Evolutionary conservation across 495 filamentous ascomycete species (phyloP).

Genomic region (Tuber microsphaerosporum): DNA sequence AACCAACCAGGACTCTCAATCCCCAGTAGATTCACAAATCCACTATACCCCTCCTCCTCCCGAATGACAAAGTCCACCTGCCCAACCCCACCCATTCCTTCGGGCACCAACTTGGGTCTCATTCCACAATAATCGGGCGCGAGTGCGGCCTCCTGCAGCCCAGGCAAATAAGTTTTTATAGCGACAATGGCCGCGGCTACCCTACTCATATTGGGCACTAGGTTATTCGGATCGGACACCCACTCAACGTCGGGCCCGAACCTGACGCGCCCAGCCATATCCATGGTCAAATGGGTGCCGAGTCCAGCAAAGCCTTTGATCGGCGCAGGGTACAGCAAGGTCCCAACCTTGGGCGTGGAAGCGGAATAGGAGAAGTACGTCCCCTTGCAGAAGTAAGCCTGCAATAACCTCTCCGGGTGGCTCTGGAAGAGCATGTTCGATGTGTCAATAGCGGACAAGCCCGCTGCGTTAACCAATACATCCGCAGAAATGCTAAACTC

Average conservation of each 20-base stretch:
- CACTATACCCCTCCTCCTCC: constrained; percentile 70
- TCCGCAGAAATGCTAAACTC: constrained; percentile 59
- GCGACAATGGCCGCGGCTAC: constrained; percentile 61
- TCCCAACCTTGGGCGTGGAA: constrained; percentile 58
- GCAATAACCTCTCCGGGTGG: constrained; percentile 47
- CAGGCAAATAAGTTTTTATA: constrained; percentile 73
- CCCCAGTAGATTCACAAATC: constrained; percentile 86
- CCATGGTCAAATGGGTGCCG: constrained; percentile 88
- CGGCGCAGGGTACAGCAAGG: constrained; percentile 80
- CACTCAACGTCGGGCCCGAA: constrained; percentile 97
- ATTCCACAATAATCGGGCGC: constrained; percentile 82
- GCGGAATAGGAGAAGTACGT: constrained; percentile 84
- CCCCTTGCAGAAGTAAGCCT: constrained; percentile 80
- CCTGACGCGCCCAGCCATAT: constrained; percentile 74
- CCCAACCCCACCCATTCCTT: constrained; percentile 52
- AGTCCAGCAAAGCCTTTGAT: constrained; percentile 72
- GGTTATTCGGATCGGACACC: constrained; percentile 55
- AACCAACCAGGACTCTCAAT: constrained; percentile 80
- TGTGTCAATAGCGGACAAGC: constrained; percentile 65
- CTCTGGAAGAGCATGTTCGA: constrained; percentile 67
- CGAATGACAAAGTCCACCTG: constrained; percentile 82
- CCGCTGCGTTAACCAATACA: constrained; percentile 77
- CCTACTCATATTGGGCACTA: constrained; percentile 50
- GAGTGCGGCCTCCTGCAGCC: constrained; percentile 59
- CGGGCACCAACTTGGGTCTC: constrained; percentile 69